Evolutionary conservation across 2,329 filamentous ascomycete species (phyloP).

Genomic region (Thielaviopsis populi): DNA sequence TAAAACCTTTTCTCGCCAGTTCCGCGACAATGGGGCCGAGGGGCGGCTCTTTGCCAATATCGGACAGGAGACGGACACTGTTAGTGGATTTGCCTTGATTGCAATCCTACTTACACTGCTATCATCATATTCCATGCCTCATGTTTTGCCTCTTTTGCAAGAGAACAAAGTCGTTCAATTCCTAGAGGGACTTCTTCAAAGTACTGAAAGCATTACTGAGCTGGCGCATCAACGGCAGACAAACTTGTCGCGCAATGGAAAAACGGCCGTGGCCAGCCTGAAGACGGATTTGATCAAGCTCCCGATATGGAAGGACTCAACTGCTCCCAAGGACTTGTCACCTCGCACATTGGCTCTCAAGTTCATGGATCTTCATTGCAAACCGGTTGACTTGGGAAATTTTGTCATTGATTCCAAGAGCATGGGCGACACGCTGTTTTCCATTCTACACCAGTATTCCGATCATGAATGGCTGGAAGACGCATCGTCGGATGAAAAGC

Average conservation of each 20-base stretch:
- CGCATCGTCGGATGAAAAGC: slow-evolving; percentile 14
- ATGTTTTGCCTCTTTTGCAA: slow-evolving; percentile 42
- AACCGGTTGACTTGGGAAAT: slow-evolving; percentile 14
- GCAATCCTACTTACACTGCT: slow-evolving; percentile 49
- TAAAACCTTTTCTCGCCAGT: slow-evolving; percentile 50
- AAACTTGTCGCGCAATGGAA: slow-evolving; percentile 54
- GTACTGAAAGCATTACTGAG: slow-evolving; percentile 39
- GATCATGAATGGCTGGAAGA: slow-evolving; percentile 15
- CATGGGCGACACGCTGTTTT: slow-evolving; percentile 19
- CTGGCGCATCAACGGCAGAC: slow-evolving; percentile 49
- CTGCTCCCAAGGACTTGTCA: slow-evolving; percentile 36
- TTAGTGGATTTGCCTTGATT: slow-evolving; percentile 49
- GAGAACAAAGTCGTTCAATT: slow-evolving; percentile 39
- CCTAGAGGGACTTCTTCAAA: slow-evolving; percentile 39
- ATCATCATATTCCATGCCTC: slow-evolving; percentile 42
- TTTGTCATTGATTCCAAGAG: slow-evolving; percentile 13
- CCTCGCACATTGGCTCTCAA: slow-evolving; percentile 45
- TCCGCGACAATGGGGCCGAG: slow-evolving; percentile 60
- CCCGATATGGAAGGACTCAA: slow-evolving; percentile 42
- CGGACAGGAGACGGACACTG: slow-evolving; percentile 41
- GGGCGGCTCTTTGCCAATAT: slow-evolving; percentile 50
- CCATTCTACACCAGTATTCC: slow-evolving; percentile 15
- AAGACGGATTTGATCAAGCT: slow-evolving; percentile 38
- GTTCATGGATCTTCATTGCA: slow-evolving; percentile 16
- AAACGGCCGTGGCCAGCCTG: slow-evolving; percentile 39